phyloP scores from a whole-genome alignment of 129 eudicot species.

The Ambrosia trifida region DNA sequence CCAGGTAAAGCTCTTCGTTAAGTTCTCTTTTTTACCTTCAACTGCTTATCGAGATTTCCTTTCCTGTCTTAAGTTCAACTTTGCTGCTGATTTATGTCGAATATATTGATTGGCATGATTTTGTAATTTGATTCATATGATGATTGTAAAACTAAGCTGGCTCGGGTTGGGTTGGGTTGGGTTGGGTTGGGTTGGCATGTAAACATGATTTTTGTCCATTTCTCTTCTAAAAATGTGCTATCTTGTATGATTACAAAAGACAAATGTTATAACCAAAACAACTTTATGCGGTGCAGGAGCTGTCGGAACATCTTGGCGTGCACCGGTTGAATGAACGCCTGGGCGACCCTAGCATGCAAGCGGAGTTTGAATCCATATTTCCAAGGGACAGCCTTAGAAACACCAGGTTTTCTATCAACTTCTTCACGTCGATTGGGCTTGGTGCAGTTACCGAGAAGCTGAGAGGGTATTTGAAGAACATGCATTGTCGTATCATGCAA shows the following conservation, averaged over 20 bases:
- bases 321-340: constrained; percentile 79
- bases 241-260: too few species aligned
- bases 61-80: too few species aligned
- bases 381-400: constrained; percentile 85
- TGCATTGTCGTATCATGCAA: constrained; percentile 71
- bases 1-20: constrained; percentile 51
- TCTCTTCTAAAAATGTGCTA: too few species aligned
- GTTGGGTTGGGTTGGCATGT: too few species aligned
- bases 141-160: too few species aligned
- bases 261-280: not conserved
- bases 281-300: constrained; percentile 52
- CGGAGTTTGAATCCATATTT: constrained; percentile 77
- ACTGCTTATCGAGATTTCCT: too few species aligned
- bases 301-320: constrained; percentile 93
- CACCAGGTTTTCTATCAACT: constrained; percentile 82
- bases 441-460: constrained; percentile 90
- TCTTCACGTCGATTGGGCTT: constrained; percentile 90
- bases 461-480: constrained; percentile 82
- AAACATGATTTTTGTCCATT: not conserved
- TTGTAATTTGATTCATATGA: too few species aligned
- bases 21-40: too few species aligned
- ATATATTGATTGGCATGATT: too few species aligned
- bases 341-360: constrained; percentile 81
- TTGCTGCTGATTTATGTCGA: too few species aligned
- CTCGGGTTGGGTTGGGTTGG: too few species aligned